Base-by-base conservation (phyloP, 768 basidiomycete genomes). In the Favolaschia claudopus region DNA sequence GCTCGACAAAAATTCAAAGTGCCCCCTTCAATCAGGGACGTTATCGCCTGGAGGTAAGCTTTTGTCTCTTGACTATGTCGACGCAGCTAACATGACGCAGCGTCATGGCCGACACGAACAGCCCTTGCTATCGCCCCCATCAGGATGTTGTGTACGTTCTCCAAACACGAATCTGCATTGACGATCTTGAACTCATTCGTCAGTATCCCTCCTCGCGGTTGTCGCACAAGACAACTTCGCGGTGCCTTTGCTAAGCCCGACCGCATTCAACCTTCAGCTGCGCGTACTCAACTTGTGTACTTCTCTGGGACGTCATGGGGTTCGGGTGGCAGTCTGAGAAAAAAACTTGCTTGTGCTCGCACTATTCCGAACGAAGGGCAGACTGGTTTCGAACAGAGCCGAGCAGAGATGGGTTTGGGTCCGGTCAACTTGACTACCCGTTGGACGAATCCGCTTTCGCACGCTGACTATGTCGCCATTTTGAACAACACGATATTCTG, bases 401-500 rank as follows among this genome's bases (percentile, higher is more conserved):
- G 48, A 13, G 22, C n/a, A n/a, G 48, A 27, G 9, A 37, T 37
- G 48, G 48, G 48, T 12, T 25, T 49, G 20, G 36, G 43, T 15
- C 25, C 19, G 20, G 12, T 15, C 15, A 29, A 27, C 36, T 38
- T 14, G 12, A 28, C 13, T n/a, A 25, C 48, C 9, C 31, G 28
- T 13, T 49, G 48, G 48, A 17, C 36, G 12, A 34, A 24, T 27
- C 48, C 48, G 24, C 13, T 2, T 24, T 49, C 48, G 13, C 48
- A 49, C 25, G 34, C 4, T n/a, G 48, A 49, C 14, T 49, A 49
- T 24, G 34, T 49, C 4, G 31, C 48, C 10, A 36, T 49, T 25
- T 20, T 49, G 34, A 49, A 49, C 20, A n/a, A 31, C 28, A 51
- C 50, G 6, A 32, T 51, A 19, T 51, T 51, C n/a, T 51, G 50